Evolutionary conservation across 768 basidiomycete species (phyloP).

Genomic region (Pholiota conissans): DNA sequence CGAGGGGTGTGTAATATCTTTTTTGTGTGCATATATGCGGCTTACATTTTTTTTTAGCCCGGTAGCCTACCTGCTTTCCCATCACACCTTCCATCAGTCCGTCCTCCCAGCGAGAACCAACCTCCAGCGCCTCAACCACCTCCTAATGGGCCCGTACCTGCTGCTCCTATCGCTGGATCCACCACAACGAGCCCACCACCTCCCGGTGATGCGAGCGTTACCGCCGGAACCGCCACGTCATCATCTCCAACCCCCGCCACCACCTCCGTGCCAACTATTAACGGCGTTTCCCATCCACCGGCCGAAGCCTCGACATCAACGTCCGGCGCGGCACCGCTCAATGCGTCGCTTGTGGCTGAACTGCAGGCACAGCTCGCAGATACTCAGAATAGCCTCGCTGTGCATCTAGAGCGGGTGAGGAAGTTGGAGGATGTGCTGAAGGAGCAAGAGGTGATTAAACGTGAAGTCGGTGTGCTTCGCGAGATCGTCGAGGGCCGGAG

Average conservation of each 20-base stretch:
- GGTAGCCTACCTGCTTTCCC: constrained; percentile 64
- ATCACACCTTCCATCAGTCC: constrained; percentile 63
- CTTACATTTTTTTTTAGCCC: constrained; percentile 41
- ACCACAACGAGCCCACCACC: constrained; percentile 18
- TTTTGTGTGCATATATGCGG: not conserved
- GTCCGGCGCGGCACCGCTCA: not conserved
- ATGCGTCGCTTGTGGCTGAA: constrained; percentile 20
- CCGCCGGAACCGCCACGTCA: not conserved
- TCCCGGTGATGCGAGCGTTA: not conserved
- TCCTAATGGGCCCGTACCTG: constrained; percentile 22
- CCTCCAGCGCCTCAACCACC: constrained; percentile 9
- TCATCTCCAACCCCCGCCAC: too few relatives aligned
- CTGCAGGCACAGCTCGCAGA: constrained; percentile 84
- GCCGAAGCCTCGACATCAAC: not conserved
- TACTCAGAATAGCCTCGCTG: constrained; percentile 75
- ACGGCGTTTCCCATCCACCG: not conserved
- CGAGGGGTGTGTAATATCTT: constrained; percentile 54
- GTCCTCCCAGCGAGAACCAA: constrained; percentile 34
- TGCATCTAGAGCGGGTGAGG: constrained; percentile 80
- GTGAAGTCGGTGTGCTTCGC: constrained; percentile 71
- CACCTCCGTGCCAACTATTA: not conserved
- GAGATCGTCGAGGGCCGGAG: constrained; percentile 49
- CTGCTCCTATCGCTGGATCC: constrained; percentile 26
- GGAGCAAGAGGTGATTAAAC: constrained; percentile 83
- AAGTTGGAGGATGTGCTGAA: constrained; percentile 78